Base-by-base conservation (phyloP, 2,329 filamentous ascomycete species). In the Xylariaceae sp. region DNA sequence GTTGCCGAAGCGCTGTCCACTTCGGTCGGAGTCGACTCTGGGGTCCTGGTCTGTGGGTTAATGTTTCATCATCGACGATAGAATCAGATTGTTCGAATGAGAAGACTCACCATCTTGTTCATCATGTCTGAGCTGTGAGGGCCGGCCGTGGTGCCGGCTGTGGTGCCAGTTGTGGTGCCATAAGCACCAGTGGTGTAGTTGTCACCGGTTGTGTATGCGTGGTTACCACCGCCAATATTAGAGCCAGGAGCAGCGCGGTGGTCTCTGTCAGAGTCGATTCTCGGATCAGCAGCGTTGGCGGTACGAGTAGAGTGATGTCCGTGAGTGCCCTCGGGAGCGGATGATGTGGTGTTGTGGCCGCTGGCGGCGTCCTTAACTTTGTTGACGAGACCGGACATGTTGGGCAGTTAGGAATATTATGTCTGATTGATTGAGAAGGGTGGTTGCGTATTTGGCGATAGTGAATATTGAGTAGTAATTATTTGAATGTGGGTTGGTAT, bases 291-390 rank as follows among this genome's bases (percentile, higher is more conserved):
- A 12, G 63, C 55, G 53, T 64, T 63, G 48, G 50, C 58, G 20
- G 46, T 47, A 10, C 56, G 53, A 48, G 34, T 48, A 33, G 50
- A 52, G 52, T 63, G 61, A 22, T 60, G 48, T 35, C 62, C 64
- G 39, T 66, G 57, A n/a, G 63, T 58, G 21, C 56, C 61, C 45
- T 62, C 57, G 11, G 61, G 56, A 29, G 51, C 53, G 19, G 56
- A 54, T 10, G 52, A 49, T 29, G 44, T 40, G 16, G 49, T 39
- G 57, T 73, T 68, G 64, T 74, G 69, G 50, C 68, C 65, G 57
- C 68, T 60, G 47, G 80, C 62, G 51, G 69, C 74, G 4, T 80
- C 75, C 73, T 80, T 80, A 63, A 79, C 72, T 67, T 80, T 80
- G 71, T 80, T 74, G 60, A 79, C 64, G 58, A 81, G 67, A 55